Base-by-base conservation (phyloP, 176 grass and related monocot species). In the Ensete glaucum region DNA sequence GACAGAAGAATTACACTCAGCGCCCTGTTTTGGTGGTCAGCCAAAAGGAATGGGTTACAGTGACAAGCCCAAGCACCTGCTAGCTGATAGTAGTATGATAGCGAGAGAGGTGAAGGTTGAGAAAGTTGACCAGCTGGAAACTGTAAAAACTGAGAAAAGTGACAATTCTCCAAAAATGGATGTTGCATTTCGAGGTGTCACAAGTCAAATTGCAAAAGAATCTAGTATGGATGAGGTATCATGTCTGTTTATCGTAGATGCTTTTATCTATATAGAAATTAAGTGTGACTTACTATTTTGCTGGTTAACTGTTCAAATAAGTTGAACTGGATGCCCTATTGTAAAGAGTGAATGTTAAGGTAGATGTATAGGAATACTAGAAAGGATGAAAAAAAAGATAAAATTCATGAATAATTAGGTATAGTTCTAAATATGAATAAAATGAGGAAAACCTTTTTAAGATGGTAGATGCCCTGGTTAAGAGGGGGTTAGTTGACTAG, bases 201-300 rank as follows among this genome's bases (percentile, higher is more conserved):
- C 72, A 75, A 84, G 75, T 77, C 54, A 82, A 65, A 64, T 62
- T 24, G 73, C 73, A 73, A 80, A 79, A 72, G 78, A 50, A 62
- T 82, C 73, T 56, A 27, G 72, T 21, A 67, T 79, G 52, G 85
- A 60, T 70, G 87, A 96, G 89, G 93, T 96, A 50, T 43, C 21
- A 15, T 12, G 11, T 56, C 69, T 1, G 5, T 55, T 74, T 55
- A 29, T 74, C 9, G 8, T 29, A 16, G 48, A 51, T 20, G 9
- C 10, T 51, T 51, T n/a, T 70, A 43, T 43, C 34, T 43, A 43
- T 43, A 43, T 43, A 70, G 14, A 19, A 16, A 4, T 29, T 70
- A 70, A 50, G 13, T 21, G 19, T 11, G n/a, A n/a, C 6, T 62
- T 62, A 1, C 1, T 62, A 8, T 51, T 70, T 43, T 70, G 16